Percentiles rank a stretch among this genome's conserved stretches.
phyloP scores from a whole-genome alignment of 352 stramenopile species.

The Thraustochytrium striatum region DNA sequence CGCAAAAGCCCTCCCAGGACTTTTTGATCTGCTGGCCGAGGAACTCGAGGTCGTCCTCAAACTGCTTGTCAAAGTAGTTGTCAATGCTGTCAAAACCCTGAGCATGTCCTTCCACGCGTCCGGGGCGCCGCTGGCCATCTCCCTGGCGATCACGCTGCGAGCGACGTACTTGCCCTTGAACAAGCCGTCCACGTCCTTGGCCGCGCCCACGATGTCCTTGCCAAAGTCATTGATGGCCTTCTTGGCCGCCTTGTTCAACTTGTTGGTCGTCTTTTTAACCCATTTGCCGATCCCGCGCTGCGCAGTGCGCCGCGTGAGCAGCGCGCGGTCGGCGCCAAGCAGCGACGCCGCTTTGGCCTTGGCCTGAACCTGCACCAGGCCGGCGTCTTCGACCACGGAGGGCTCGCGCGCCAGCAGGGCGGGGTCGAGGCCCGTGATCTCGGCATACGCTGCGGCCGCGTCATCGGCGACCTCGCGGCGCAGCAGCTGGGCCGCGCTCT shows the following conservation, averaged over 20 bases:
- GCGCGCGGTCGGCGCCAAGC: no score
- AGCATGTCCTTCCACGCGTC: constrained; percentile 15
- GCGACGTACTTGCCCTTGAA: not conserved
- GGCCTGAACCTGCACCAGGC: no score
- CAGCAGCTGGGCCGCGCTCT: no score
- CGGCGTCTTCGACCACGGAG: no score
- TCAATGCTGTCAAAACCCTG: not conserved
- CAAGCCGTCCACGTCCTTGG: not conserved
- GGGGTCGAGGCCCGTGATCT: no score
- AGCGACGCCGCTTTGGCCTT: no score
- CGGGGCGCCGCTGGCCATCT: not conserved
- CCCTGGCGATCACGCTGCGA: not conserved
- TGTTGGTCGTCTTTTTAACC: not conserved
- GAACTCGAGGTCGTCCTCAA: not conserved
- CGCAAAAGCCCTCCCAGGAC: not conserved
- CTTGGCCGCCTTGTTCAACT: not conserved
- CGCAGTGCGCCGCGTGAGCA: no score
- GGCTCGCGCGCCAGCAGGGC: no score
- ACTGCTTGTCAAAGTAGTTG: constrained; percentile 4
- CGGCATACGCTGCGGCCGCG: no score
- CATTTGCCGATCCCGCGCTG: no score
- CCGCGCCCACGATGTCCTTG: not conserved
- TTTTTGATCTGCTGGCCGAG: not conserved
- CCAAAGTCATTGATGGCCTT: not conserved
- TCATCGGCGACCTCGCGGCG: no score